phyloP scores from a whole-genome alignment of 176 grass and related monocot species.

The Thinopyrum elongatum region DNA sequence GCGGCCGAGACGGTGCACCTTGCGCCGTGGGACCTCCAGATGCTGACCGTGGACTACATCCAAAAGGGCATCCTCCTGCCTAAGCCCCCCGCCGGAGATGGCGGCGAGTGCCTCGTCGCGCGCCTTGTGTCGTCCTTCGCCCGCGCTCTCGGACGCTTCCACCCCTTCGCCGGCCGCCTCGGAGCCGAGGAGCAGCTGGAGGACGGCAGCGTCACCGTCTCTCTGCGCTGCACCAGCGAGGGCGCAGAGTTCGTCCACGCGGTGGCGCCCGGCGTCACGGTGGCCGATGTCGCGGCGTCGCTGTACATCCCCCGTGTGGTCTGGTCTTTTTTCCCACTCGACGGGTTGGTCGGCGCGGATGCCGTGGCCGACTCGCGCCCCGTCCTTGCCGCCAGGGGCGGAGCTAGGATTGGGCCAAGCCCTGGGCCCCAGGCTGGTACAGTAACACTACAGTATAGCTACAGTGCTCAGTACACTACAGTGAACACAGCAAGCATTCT shows the following conservation, averaged over 20 bases:
- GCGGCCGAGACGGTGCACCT: slow-evolving; percentile 1
- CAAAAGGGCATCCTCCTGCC: slow-evolving; percentile 30
- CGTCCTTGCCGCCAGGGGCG: slow-evolving; percentile 17
- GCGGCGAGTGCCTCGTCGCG: background rate
- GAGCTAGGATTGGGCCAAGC: too few relatives aligned
- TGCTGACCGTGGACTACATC: slow-evolving; percentile 18
- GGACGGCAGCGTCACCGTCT: background rate
- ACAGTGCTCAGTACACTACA: too few relatives aligned
- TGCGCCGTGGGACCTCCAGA: slow-evolving; percentile 25
- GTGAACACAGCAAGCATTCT: too few relatives aligned
- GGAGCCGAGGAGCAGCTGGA: background rate
- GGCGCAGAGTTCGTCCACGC: slow-evolving; percentile 61
- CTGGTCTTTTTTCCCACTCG: slow-evolving; percentile 33
- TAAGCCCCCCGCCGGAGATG: background rate
- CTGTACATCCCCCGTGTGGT: background rate
- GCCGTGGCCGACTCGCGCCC: background rate
- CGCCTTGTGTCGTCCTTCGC: slow-evolving; percentile 27
- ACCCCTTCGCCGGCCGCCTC: slow-evolving; percentile 46
- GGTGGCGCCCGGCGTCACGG: slow-evolving; percentile 19
- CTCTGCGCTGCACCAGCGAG: slow-evolving; percentile 12
- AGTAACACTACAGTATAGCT: too few relatives aligned
- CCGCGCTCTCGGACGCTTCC: slow-evolving; percentile 34
- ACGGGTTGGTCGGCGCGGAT: slow-evolving; percentile 14
- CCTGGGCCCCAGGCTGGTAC: too few relatives aligned
- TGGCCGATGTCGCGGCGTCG: slow-evolving; percentile 28